Conservation (phyloP, 169 alveolate genomes). For the Eimeria mitis region DNA sequence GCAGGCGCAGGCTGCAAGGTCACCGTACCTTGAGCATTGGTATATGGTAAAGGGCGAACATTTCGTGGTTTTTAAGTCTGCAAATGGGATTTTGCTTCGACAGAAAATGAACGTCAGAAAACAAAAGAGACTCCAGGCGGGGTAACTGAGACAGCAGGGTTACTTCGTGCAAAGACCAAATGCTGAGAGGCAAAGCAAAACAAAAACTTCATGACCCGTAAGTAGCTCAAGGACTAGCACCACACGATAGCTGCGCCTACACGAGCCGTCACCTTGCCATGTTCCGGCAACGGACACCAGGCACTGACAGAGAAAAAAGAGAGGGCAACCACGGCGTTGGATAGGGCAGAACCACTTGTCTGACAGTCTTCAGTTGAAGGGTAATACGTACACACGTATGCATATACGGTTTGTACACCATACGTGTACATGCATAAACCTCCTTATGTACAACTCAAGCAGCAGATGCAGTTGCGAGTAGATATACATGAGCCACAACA, state of each 20-base stretch:
- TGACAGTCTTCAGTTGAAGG: neutral
- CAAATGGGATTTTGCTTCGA: constrained; percentile 75
- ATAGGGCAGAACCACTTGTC: neutral
- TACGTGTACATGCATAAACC: neutral
- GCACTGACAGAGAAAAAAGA: neutral
- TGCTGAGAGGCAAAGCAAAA: constrained; percentile 26
- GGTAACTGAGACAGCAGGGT: constrained; percentile 47
- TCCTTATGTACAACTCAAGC: no score
- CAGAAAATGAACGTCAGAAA: constrained; percentile 76
- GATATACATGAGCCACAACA: no score
- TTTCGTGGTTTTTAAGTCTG: constrained; percentile 76
- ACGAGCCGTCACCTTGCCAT: neutral
- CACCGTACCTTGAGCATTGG: constrained; percentile 60
- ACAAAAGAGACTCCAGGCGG: constrained; percentile 47
- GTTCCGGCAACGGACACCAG: neutral
- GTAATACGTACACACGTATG: no score
- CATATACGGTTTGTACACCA: no score
- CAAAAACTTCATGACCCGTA: neutral
- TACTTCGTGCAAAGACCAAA: constrained; percentile 65
- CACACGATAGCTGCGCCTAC: neutral
- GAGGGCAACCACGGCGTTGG: neutral
- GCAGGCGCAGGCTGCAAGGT: neutral
- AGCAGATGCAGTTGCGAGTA: no score
- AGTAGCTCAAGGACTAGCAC: neutral
- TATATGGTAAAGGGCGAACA: constrained; percentile 69